phyloP scores from a whole-genome alignment of 306 rosid species.

The Cucumis melo region DNA sequence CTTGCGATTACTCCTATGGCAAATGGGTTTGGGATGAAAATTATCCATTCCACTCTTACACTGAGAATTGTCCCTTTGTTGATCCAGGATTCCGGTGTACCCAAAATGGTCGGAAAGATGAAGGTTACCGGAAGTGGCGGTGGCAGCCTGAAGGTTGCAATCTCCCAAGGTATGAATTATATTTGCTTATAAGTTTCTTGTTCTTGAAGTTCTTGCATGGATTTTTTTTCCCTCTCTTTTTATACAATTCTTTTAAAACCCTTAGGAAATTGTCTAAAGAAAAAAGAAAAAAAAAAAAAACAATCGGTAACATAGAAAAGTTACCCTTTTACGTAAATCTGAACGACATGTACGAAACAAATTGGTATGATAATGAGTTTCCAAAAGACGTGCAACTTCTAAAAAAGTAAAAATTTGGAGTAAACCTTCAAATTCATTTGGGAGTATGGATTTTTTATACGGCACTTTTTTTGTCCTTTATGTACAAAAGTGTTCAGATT shows the following conservation, averaged over 20 bases:
- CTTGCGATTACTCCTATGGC: constrained; percentile 56
- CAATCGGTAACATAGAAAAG: too few species aligned
- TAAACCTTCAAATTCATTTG: not conserved
- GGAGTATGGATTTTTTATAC: not conserved
- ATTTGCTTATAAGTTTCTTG: not conserved
- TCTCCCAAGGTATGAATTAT: constrained; percentile 47
- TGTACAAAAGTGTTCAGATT: not conserved
- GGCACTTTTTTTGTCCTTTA: not conserved
- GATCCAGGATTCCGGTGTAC: constrained; percentile 86
- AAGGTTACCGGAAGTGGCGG: constrained; percentile 47
- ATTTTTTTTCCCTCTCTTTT: not conserved
- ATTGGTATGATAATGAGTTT: too few species aligned
- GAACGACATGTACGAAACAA: too few species aligned
- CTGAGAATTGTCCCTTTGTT: constrained; percentile 58
- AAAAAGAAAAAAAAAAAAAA: too few species aligned
- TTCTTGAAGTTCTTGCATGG: constrained; percentile 2
- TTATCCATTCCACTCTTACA: constrained; percentile 19
- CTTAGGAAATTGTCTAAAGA: not conserved
- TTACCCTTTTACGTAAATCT: too few species aligned
- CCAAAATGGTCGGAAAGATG: constrained; percentile 43
- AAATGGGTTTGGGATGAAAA: constrained; percentile 49
- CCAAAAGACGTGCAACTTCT: too few species aligned
- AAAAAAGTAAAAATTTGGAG: too few species aligned
- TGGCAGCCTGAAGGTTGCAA: constrained; percentile 65
- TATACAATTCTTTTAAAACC: not conserved